phyloP scores from a whole-genome alignment of 2,329 filamentous ascomycete species.

The Thyridium curvatum region DNA sequence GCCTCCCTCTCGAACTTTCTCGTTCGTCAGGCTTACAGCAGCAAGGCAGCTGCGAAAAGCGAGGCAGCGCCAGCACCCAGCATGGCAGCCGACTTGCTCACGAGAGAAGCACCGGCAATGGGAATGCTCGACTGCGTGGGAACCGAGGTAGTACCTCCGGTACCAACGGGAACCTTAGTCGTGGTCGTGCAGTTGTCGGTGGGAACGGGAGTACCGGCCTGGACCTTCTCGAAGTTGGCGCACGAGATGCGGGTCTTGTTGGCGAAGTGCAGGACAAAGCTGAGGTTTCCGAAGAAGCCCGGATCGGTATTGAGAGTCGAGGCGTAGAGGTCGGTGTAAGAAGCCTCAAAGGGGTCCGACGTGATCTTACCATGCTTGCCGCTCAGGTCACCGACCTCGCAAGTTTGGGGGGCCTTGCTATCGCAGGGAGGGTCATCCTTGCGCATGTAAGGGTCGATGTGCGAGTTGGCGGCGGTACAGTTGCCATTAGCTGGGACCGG shows the following conservation, averaged over 20 bases:
- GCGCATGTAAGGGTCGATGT: slow-evolving; percentile 65
- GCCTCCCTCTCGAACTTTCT: no score
- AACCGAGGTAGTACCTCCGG: no score
- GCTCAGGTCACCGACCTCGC: slow-evolving; percentile 70
- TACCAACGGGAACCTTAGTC: slow-evolving; percentile 4
- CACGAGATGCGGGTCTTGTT: slow-evolving; percentile 61
- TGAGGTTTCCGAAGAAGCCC: slow-evolving; percentile 59
- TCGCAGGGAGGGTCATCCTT: slow-evolving; percentile 59
- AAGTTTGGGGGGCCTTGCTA: slow-evolving; percentile 47
- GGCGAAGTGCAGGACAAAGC: slow-evolving; percentile 56
- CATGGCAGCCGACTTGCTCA: no score
- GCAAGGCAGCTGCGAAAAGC: no score
- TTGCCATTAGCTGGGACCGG: slow-evolving; percentile 62
- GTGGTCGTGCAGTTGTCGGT: slow-evolving; percentile 9
- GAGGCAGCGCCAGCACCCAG: no score
- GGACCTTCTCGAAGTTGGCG: slow-evolving; percentile 47
- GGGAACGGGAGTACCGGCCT: slow-evolving; percentile 9
- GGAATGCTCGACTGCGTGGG: no score
- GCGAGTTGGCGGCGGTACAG: slow-evolving; percentile 61
- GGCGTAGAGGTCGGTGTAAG: slow-evolving; percentile 52
- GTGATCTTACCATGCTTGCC: slow-evolving; percentile 65
- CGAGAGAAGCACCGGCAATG: no score
- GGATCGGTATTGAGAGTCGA: slow-evolving; percentile 34
- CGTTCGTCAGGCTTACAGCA: no score
- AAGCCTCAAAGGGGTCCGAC: slow-evolving; percentile 38